A percentile compares a stretch with the other conserved stretches of the same genome.
phyloP scores from a whole-genome alignment of 2,329 filamentous ascomycete genomes.

The Xenoacremonium recifei region DNA sequence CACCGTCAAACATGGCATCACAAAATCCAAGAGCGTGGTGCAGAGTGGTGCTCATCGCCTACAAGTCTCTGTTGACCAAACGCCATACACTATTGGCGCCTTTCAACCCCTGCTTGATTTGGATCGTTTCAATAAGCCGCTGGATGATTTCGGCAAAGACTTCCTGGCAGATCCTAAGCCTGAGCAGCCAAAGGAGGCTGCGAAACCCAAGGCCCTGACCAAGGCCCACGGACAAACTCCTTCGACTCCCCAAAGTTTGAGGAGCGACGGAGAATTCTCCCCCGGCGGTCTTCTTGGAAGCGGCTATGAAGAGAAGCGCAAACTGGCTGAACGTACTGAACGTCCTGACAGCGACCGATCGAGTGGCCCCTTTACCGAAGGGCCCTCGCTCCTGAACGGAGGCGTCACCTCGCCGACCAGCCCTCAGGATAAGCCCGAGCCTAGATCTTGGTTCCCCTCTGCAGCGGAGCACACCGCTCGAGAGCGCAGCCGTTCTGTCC shows the following conservation, averaged over 20 bases:
- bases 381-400: conserved; percentile 55
- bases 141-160: conserved; percentile 50
- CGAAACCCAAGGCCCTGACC: conserved; percentile 13
- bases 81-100: conserved; percentile 62
- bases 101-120: conserved; percentile 68
- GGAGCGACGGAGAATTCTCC: conserved; percentile 43
- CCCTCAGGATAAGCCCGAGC: conserved; percentile 28
- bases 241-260: conserved; percentile 6
- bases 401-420: conserved; percentile 19
- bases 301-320: conserved; percentile 45
- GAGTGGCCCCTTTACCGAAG: conserved; percentile 51
- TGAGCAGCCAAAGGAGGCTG: conserved; percentile 14
- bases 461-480: conserved; percentile 37
- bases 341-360: conserved; percentile 30
- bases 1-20: conserved; percentile 29
- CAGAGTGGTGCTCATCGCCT: conserved; percentile 29
- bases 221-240: conserved; percentile 29
- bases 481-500: conserved; percentile 27
- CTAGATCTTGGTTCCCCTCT: conserved; percentile 36
- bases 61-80: conserved; percentile 41
- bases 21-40: conserved; percentile 36
- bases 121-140: conserved; percentile 53
- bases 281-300: conserved; percentile 51
- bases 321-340: conserved; percentile 30
- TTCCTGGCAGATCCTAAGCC: conserved; percentile 27